phyloP scores from a whole-genome alignment of 2,329 filamentous ascomycete genomes.

The Aspergillus sp. region DNA sequence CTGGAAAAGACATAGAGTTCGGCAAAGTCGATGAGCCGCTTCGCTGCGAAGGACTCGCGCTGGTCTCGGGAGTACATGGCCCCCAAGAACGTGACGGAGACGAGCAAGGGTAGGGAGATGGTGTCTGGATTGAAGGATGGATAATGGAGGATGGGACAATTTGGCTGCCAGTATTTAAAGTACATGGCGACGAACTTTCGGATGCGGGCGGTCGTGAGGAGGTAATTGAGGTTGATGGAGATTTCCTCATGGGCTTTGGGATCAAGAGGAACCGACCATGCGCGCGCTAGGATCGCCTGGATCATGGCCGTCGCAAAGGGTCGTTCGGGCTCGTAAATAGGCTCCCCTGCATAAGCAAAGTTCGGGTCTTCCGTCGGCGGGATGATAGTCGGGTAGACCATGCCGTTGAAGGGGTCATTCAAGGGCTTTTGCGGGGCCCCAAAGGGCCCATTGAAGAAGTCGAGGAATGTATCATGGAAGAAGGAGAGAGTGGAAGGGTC shows the following conservation, averaged over 20 bases:
- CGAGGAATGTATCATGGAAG: constrained; percentile 37
- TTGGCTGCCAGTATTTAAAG: constrained; percentile 47
- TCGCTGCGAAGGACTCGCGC: constrained; percentile 37
- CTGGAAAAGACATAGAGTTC: constrained; percentile 46
- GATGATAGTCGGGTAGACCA: constrained; percentile 17
- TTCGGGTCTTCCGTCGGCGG: constrained; percentile 19
- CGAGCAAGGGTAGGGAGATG: constrained; percentile 37
- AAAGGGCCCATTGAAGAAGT: constrained; percentile 40
- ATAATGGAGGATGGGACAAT: constrained; percentile 44
- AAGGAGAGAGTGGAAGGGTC: constrained; percentile 27
- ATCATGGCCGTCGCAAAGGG: constrained; percentile 40
- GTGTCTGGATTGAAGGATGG: constrained; percentile 42
- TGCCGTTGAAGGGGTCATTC: constrained; percentile 20
- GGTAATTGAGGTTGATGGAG: constrained; percentile 36
- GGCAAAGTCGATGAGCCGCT: constrained; percentile 42
- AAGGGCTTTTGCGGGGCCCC: constrained; percentile 24
- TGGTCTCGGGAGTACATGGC: constrained; percentile 46
- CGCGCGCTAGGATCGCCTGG: constrained; percentile 39
- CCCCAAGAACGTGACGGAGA: constrained; percentile 43
- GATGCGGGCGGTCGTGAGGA: constrained; percentile 42
- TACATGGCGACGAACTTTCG: constrained; percentile 43
- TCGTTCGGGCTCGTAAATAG: constrained; percentile 35
- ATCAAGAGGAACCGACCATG: constrained; percentile 39
- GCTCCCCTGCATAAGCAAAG: constrained; percentile 17
- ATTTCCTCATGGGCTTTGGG: constrained; percentile 40